A percentile compares a stretch with the other conserved stretches of the same genome.
phyloP scores from a whole-genome alignment of 805 yeast species.

The Ogataea angusta region DNA sequence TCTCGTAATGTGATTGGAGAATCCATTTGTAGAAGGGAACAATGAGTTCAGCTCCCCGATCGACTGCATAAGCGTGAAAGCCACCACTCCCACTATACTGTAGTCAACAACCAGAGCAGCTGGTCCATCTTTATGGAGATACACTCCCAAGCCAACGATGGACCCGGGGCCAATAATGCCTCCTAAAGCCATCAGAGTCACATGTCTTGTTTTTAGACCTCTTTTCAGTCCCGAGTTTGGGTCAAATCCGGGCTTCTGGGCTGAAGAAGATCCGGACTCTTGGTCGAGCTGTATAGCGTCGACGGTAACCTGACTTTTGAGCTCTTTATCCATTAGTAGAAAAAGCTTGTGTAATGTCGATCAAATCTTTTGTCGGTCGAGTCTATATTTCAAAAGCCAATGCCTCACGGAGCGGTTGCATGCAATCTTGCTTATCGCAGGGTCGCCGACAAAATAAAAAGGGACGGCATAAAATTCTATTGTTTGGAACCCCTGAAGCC shows the following conservation, averaged over 20 bases:
- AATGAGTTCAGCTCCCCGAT: constrained; percentile 49
- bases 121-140: constrained; percentile 46
- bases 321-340: background rate
- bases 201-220: constrained; percentile 47
- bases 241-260: constrained; percentile 16
- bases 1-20: constrained; percentile 46
- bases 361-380: too few relatives aligned
- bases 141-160: constrained; percentile 45
- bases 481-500: background rate
- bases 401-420: background rate
- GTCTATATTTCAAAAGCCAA: background rate
- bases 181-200: constrained; percentile 49
- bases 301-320: background rate
- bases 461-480: background rate
- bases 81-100: constrained; percentile 45
- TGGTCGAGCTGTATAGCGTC: background rate
- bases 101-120: constrained; percentile 46
- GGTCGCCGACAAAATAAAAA: too few relatives aligned
- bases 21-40: constrained; percentile 38
- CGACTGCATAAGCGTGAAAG: constrained; percentile 48
- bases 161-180: constrained; percentile 58
- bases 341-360: background rate
- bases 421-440: background rate
- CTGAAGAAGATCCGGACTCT: background rate
- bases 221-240: constrained; percentile 39